phyloP scores from a whole-genome alignment of 129 eudicot species.

The Artemisia argyi region DNA sequence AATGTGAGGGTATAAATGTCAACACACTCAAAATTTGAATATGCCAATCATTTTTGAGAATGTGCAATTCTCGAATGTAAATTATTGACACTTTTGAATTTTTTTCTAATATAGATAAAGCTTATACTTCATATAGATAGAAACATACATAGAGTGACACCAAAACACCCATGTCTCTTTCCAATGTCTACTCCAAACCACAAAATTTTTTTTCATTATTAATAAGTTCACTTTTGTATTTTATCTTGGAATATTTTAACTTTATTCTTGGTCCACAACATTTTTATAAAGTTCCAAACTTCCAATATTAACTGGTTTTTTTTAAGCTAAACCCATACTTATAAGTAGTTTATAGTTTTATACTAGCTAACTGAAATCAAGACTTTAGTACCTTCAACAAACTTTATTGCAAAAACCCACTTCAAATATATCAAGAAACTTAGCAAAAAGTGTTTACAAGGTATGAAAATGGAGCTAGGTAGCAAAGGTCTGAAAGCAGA shows the following conservation, averaged over 20 bases:
- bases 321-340: not conserved
- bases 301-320: not conserved
- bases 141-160: not conserved
- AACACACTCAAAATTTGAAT: no score
- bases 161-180: not conserved
- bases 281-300: constrained; percentile 9
- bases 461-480: constrained; percentile 20
- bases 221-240: not conserved
- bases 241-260: constrained; percentile 14
- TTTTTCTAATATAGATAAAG: no score
- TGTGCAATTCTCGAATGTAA: no score
- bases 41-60: no score
- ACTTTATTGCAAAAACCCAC: constrained; percentile 10
- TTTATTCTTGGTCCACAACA: constrained; percentile 15
- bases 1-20: no score
- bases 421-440: constrained; percentile 19
- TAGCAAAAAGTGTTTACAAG: constrained; percentile 3
- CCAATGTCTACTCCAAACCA: constrained; percentile 8
- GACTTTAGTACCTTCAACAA: constrained; percentile 12
- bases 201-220: not conserved
- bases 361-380: constrained; percentile 10
- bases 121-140: not conserved
- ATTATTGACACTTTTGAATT: no score
- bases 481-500: constrained; percentile 25
- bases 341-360: constrained; percentile 8